phyloP scores from a whole-genome alignment of 2,329 filamentous ascomycete genomes.

The Magnaporthiopsis incrustans region DNA sequence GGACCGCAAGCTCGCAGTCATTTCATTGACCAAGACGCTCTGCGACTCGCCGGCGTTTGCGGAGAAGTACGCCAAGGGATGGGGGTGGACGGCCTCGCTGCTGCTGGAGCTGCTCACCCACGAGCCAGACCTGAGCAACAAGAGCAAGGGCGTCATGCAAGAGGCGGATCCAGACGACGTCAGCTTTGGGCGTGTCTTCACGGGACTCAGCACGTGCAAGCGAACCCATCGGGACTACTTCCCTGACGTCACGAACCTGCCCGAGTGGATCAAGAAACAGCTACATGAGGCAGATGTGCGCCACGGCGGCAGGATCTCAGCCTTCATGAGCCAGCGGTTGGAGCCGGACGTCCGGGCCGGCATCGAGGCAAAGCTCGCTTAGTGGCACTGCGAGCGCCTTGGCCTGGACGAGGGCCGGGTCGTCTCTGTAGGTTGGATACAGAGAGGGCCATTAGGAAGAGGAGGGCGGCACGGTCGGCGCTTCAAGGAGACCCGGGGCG shows the following conservation, averaged over 20 bases:
- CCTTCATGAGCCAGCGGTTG: constrained; percentile 66
- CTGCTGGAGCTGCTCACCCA: constrained; percentile 84
- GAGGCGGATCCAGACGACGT: constrained; percentile 94
- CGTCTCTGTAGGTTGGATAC: background rate
- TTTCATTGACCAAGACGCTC: constrained; percentile 88
- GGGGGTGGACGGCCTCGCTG: constrained; percentile 84
- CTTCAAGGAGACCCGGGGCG: background rate
- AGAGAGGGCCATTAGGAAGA: background rate
- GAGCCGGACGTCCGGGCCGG: constrained; percentile 18
- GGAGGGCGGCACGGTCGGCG: background rate
- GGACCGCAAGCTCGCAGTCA: constrained; percentile 87
- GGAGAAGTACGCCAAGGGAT: constrained; percentile 76
- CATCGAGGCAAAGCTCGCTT: background rate
- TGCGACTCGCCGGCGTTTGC: constrained; percentile 81
- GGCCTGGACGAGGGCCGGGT: background rate
- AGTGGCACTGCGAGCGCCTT: background rate
- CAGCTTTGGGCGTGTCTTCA: constrained; percentile 91
- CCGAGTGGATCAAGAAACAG: constrained; percentile 77
- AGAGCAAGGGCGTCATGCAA: constrained; percentile 66
- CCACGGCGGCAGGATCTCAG: constrained; percentile 61
- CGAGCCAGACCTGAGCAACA: constrained; percentile 58
- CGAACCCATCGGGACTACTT: constrained; percentile 69
- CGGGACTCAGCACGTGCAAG: constrained; percentile 84
- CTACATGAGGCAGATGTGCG: constrained; percentile 69
- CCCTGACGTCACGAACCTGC: constrained; percentile 71